These are phyloP conservation scores for Cercospora sp. DNA, from an alignment of 2,329 filamentous ascomycete genomes.

Conservation along the genomic window DNA sequence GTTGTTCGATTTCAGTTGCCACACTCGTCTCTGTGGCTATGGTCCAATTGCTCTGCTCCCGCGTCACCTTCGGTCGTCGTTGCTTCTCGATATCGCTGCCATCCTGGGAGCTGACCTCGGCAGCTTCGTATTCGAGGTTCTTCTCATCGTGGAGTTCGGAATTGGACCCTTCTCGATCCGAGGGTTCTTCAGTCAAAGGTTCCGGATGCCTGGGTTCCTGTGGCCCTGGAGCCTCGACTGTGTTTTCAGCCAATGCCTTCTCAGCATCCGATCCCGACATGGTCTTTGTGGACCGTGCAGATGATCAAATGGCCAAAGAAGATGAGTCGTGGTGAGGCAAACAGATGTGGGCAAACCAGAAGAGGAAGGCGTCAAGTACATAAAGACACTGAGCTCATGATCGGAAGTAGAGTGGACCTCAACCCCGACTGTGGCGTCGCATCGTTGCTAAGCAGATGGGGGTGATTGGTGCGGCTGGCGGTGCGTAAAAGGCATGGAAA, in stretches of 20 bases:
- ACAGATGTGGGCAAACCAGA: not conserved
- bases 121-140: conserved; percentile 35
- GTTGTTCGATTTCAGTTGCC: conserved; percentile 28
- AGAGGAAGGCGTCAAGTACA: conserved; percentile 9
- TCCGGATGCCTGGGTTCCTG: conserved; percentile 38
- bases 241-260: conserved; percentile 21
- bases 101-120: conserved; percentile 29
- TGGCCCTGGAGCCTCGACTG: conserved; percentile 21
- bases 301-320: not conserved
- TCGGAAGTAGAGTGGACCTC: conserved; percentile 7
- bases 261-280: conserved; percentile 26
- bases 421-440: conserved; percentile 9
- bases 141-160: conserved; percentile 41
- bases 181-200: conserved; percentile 44
- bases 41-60: conserved; percentile 40
- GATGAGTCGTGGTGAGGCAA: not conserved
- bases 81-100: conserved; percentile 29
- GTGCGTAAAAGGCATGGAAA: conserved; percentile 11
- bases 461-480: conserved; percentile 13
- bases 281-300: conserved; percentile 3
- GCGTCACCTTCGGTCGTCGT: conserved; percentile 21
- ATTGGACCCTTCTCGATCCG: conserved; percentile 40
- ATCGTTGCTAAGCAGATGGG: conserved; percentile 2
- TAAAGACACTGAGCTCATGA: conserved; percentile 12
- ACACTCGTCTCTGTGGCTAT: conserved; percentile 38